Evolutionary conservation across 331 rosid genomes (phyloP), one percentile per base, ranked within the genome.

Genomic region (Rosa hybrid): DNA sequence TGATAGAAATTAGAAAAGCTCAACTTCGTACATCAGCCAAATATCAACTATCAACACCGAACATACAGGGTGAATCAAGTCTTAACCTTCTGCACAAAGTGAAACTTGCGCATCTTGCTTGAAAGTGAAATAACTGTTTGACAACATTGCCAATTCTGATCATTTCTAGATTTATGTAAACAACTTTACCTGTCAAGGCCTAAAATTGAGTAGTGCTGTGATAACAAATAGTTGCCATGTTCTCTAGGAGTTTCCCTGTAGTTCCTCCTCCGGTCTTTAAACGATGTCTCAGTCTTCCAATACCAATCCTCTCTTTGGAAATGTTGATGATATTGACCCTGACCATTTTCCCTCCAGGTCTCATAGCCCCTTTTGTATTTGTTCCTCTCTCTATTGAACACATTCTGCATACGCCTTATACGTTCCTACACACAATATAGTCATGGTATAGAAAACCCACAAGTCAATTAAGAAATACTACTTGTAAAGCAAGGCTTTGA

Each of bases 251-350:
- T 68, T 84, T 91, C 91, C 76, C 82, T 87, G 85, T 88, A 86
- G 82, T 86, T 88, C 69, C 90, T 81, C 83, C 90, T 86, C 72
- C 83, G 80, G 79, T 89, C 92, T 75, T 82, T 90, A 71, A 82
- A 87, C 72, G 97, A 93, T 23, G 94, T 70, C 75, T 89, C 92
- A 25, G 94, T 25, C 86, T 93, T 90, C 99, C 98, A 93, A 84
- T 96, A 96, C 99, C 99, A 96, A 81, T 96, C 98, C 30, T 96
- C 98, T 79, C 97, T 87, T 85, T 93, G 98, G 80, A 81, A 92
- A 49, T 95, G 92, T 39, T 91, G 98, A 79, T 90, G 88, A 81
- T 83, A 85, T 4, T 86, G 77, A 50, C 89, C 88, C 0, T 87
- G 73, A 30, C 60, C 94, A 48, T 82, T 83, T 81, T 88, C 96